phyloP scores from a whole-genome alignment of 164 flowering plant species.

The Vitis labrusca region DNA sequence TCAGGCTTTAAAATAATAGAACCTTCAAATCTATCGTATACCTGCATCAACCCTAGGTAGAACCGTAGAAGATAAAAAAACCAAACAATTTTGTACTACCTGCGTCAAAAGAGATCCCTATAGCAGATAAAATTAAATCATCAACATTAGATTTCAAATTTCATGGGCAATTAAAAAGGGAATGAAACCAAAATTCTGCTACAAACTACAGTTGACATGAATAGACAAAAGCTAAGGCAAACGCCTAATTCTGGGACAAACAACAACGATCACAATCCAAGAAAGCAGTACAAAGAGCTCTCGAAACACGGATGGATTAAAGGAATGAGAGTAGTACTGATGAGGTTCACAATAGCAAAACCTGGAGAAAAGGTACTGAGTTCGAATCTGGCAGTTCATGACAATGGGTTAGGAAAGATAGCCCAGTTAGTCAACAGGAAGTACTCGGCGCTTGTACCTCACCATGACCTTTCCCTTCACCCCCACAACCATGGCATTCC shows the following conservation, averaged over 20 bases:
- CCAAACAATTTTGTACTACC: too few species aligned
- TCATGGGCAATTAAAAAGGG: too few species aligned
- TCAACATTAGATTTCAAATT: too few species aligned
- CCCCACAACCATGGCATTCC: slow-evolving; percentile 99
- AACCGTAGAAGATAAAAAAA: too few species aligned
- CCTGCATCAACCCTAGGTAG: too few species aligned
- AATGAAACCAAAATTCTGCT: neutral
- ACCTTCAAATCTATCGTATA: too few species aligned
- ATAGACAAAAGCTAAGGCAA: neutral
- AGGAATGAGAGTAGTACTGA: neutral
- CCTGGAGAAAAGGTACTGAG: neutral
- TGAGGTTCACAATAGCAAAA: neutral
- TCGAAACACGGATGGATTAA: neutral
- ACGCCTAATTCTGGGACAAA: neutral
- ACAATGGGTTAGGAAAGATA: neutral
- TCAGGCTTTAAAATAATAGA: too few species aligned
- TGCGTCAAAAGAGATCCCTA: too few species aligned
- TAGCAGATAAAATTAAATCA: too few species aligned
- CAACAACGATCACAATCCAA: neutral
- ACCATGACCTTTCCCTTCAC: slow-evolving; percentile 96
- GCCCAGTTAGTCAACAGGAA: slow-evolving; percentile 26
- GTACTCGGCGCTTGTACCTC: slow-evolving; percentile 78
- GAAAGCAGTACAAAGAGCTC: neutral
- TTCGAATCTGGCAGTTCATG: neutral
- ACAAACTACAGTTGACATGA: neutral